Evolutionary conservation across 1,284 basidiomycete genomes (phyloP), one percentile per base, ranked within the genome.

Genomic region (Termitomyces sp.): DNA sequence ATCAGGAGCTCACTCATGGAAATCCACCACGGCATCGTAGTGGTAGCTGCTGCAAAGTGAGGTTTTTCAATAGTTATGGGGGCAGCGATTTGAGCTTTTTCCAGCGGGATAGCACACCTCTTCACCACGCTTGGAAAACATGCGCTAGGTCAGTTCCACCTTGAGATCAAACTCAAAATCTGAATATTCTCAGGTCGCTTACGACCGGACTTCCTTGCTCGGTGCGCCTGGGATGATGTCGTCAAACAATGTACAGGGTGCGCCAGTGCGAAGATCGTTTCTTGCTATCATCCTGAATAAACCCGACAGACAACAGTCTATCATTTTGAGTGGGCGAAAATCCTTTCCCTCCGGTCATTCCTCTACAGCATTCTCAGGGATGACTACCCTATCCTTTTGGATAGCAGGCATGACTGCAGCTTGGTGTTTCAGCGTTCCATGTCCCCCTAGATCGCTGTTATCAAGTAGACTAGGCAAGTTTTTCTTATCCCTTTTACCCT

Each of bases 271-370:
- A 26, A 34, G 19, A 31, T 17, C 7, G 36, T 26, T 39, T 53
- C 50, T 8, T 39, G 9, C 54, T 15, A 45, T 30, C 49, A 28
- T 17, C 45, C 36, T 45, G n/a, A 42, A 13, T 24, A 6, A 45
- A 40, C 36, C 51, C 13, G n/a, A n/a, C 34, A 82, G 80, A 21
- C 70, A 76, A 17, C 49, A 64, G 19, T 63, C 68, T 1, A 63
- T 66, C 8, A 66, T 85, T n/a, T 42, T 73, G 12, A 77, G 81
- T 53, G 84, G 83, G 12, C 70, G 83, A 36, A 73, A 76, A 53
- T 85, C 82, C 0, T 86, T 86, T 62, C 84, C 83, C 5, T 84
- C 83, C 17, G 85, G 86, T 2, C 86, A 89, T 65, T 84, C 84
- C 0, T 84, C 85, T 0, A 79, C 79, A 1, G 82, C 82, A 1